Base-by-base conservation (phyloP, 148 eudicot species). In the Rhododendron henanense region DNA sequence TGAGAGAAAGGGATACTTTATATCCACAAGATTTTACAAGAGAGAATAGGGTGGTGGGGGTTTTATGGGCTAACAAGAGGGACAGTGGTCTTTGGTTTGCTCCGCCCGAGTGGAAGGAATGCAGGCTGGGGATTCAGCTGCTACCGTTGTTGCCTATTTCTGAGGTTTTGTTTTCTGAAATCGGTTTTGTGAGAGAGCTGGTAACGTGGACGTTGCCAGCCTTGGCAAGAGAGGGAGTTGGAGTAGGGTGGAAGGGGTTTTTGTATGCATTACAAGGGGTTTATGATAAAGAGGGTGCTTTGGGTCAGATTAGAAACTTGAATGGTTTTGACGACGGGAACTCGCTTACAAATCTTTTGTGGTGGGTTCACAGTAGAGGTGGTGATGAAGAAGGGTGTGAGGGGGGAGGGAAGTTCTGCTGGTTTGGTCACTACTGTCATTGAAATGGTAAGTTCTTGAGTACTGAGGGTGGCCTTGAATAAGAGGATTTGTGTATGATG, bases 221-320 rank as follows among this genome's bases (percentile, higher is more conserved):
- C 7, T 87, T 96, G 87, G 85, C 82, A 19, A 91, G 98, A 86
- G 91, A 88, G 4, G 98, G 94, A 16, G 98, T 93, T n/a, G 95
- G 92, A 83, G 98, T 92, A 90, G 98, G 98, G 41, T 96, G 98
- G 98, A 94, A 93, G 89, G 98, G 98, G 2, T 96, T 94, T 86
- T 88, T 93, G 37, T 93, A 96, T 85, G 92, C 95, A 2, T 88
- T 96, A 87, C 89, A 93, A 88, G 98, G 94, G 71, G 65, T 93
- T 23, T 96, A 93, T 85, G 93, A 96, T 82, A 91, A 88, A 67
- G 88, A 86, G 0, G 83, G 86, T 48, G 96, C 98, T 81, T 74
- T 94, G 65, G 76, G 86, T 71, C 90, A 92, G 69, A 90, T 93
- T 53, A 88, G 92, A 87, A 93, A 65, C 15, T 87, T 96, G 90